Evolutionary conservation across 2,329 filamentous ascomycete species (phyloP).

Genomic region (Cyanodermella asteris): DNA sequence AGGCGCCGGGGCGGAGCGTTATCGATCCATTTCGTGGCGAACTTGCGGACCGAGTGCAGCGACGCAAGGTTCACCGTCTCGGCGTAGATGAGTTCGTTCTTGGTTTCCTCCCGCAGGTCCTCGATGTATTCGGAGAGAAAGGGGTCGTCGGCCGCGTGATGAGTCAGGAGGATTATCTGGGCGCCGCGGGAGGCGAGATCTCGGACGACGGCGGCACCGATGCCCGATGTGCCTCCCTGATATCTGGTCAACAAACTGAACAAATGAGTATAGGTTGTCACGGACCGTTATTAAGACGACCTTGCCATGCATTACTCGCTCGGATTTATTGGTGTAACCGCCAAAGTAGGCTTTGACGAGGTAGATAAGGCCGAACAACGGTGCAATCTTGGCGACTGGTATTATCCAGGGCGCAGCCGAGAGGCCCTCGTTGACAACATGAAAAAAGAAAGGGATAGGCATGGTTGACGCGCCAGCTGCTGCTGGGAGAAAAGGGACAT

Average conservation of each 20-base stretch:
- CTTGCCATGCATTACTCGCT: slow-evolving; percentile 77
- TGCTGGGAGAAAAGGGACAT: not conserved
- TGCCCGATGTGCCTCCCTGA: slow-evolving; percentile 72
- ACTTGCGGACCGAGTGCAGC: slow-evolving; percentile 73
- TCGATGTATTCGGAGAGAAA: slow-evolving; percentile 87
- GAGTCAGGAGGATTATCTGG: slow-evolving; percentile 76
- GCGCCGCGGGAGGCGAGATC: slow-evolving; percentile 63
- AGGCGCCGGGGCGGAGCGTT: slow-evolving; percentile 73
- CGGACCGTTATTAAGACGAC: slow-evolving; percentile 74
- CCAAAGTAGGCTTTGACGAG: slow-evolving; percentile 54
- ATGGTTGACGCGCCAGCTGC: slow-evolving; percentile 24
- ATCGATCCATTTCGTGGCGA: slow-evolving; percentile 96
- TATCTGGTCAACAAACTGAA: not conserved
- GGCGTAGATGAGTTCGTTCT: slow-evolving; percentile 78
- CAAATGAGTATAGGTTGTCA: slow-evolving; percentile 1
- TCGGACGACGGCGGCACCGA: slow-evolving; percentile 56
- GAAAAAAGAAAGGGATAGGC: slow-evolving; percentile 37
- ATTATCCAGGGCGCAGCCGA: slow-evolving; percentile 30
- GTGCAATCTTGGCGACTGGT: slow-evolving; percentile 28
- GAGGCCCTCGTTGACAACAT: slow-evolving; percentile 32
- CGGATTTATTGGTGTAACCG: slow-evolving; percentile 51
- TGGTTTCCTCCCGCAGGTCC: slow-evolving; percentile 53
- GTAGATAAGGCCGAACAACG: slow-evolving; percentile 29
- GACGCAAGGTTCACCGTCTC: slow-evolving; percentile 82
- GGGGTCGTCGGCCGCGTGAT: slow-evolving; percentile 56